Evolutionary conservation across 192 early-diverging fungal genomes (phyloP).

Genomic region (Coemansia sp.): DNA sequence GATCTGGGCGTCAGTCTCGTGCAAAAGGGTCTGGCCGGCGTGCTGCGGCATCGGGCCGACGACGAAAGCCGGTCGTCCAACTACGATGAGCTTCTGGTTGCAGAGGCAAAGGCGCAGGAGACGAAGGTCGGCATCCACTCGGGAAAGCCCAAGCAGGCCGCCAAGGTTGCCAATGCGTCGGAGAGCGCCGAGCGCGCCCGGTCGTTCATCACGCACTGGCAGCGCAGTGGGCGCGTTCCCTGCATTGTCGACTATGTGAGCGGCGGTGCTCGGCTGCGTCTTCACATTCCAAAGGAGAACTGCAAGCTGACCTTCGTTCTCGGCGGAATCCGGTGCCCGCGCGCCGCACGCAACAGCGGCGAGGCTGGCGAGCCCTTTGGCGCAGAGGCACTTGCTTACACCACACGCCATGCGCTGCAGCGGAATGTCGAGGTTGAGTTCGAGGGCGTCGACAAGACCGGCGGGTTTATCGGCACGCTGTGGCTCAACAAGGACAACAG

Average conservation of each 20-base stretch:
- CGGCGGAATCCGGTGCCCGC: slow-evolving; percentile 81
- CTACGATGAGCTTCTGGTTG: slow-evolving; percentile 84
- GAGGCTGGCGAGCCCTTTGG: slow-evolving; percentile 88
- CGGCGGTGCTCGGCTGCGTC: slow-evolving; percentile 79
- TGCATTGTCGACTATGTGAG: slow-evolving; percentile 88
- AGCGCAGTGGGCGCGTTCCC: slow-evolving; percentile 73
- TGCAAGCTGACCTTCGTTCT: slow-evolving; percentile 84
- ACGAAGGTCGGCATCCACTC: slow-evolving; percentile 81
- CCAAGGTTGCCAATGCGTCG: slow-evolving; percentile 81
- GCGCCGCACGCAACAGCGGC: slow-evolving; percentile 64
- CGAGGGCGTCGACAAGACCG: slow-evolving; percentile 87
- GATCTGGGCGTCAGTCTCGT: slow-evolving; percentile 66
- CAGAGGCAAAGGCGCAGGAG: slow-evolving; percentile 72
- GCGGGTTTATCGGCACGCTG: slow-evolving; percentile 90
- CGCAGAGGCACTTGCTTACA: slow-evolving; percentile 75
- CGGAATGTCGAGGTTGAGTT: slow-evolving; percentile 91
- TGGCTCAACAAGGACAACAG: slow-evolving; percentile 69
- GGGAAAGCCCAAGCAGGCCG: slow-evolving; percentile 73
- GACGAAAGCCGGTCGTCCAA: slow-evolving; percentile 82
- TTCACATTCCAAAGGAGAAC: slow-evolving; percentile 85
- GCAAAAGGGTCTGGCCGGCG: slow-evolving; percentile 70
- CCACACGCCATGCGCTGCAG: slow-evolving; percentile 70
- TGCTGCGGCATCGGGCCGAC: slow-evolving; percentile 81
- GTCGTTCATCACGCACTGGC: slow-evolving; percentile 81
- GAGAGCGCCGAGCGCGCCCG: slow-evolving; percentile 80